These are phyloP conservation scores for Phytophthora pseudosyringae DNA, from an alignment of 352 stramenopile genomes.

Conservation along the genomic window DNA sequence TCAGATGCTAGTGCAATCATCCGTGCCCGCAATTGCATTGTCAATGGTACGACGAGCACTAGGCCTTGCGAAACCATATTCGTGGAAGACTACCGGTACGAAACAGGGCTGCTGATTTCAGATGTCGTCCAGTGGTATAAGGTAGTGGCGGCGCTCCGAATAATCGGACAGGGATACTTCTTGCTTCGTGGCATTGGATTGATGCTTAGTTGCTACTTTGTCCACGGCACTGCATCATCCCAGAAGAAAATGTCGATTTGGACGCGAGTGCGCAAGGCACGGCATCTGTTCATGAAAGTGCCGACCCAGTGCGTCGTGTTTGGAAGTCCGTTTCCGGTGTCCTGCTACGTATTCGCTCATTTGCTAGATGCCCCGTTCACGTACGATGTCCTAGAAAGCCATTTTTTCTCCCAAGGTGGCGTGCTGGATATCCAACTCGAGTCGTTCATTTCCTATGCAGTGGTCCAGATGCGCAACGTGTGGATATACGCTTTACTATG, in stretches of 20 bases:
- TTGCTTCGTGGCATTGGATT: constrained; percentile 39
- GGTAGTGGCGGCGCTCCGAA: constrained; percentile 31
- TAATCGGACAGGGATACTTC: constrained; percentile 48
- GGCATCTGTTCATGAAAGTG: constrained; percentile 44
- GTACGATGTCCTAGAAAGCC: constrained; percentile 40
- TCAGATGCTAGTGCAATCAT: constrained; percentile 33
- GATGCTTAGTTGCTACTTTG: constrained; percentile 38
- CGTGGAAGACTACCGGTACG: constrained; percentile 55
- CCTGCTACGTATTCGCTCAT: constrained; percentile 55
- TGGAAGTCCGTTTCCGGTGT: constrained; percentile 49
- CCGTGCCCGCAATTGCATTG: constrained; percentile 27
- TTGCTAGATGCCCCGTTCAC: constrained; percentile 48
- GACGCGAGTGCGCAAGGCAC: constrained; percentile 11
- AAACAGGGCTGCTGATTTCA: constrained; percentile 31
- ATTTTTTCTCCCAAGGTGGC: constrained; percentile 40
- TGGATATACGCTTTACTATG: constrained; percentile 49
- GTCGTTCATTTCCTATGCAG: constrained; percentile 36
- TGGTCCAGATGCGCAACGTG: constrained; percentile 56
- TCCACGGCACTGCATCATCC: constrained; percentile 8
- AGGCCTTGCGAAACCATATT: constrained; percentile 45
- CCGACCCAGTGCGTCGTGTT: constrained; percentile 63
- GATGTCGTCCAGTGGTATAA: constrained; percentile 40
- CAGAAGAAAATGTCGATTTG: constrained; percentile 13
- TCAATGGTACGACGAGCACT: background rate
- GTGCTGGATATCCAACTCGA: constrained; percentile 31